Evolutionary conservation across 2,329 filamentous ascomycete species (phyloP), one percentile per base, ranked within the genome.

Genomic region (Curvularia spicifera): DNA sequence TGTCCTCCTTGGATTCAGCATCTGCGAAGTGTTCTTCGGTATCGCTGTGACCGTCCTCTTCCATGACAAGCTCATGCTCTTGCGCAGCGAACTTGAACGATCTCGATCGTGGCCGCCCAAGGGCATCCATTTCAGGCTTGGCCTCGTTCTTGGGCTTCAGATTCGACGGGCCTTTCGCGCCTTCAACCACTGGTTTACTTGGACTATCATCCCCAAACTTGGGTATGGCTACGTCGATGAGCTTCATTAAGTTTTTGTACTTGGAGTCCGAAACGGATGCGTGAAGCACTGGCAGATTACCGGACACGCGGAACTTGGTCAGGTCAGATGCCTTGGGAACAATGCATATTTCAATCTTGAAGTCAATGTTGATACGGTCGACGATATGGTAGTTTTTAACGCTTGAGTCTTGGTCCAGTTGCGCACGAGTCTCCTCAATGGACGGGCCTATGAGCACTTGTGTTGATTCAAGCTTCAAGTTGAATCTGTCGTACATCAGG

Each of bases 401-500:
- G 6, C 89, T 85, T 26, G 89, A 86, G 61, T 86, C 85, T 28
- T 87, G 83, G 12, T 85, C 84, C 3, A 99, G 82, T 67, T 97
- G 92, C 4, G 88, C 84, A 72, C 94, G 95, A 0, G 96, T 95
- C 64, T 91, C 91, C 53, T 96, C 89, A 47, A 99, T 91, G 0
- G 94, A 96, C 0, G 93, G 93, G 0, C 95, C 95, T 62, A 99
- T 97, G 44, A 99, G 84, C 18, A 99, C 88, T 76, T 99, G 95
- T 0, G 95, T 99, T 0, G 94, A 96, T 20, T 96, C 90, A 28
- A 99, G 83, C 72, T 96, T 96, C 67, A 99, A 86, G 42, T 92
- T 82, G 76, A 99, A 99, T 54, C 93, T 95, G 82, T 99, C 95
- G 73, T 99, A 99, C 90, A 99, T 96, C 68, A 97, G 83, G 15